These are phyloP conservation scores for Effrenium voratum DNA, from an alignment of 73 alveolate genomes.

Conservation along the genomic window DNA sequence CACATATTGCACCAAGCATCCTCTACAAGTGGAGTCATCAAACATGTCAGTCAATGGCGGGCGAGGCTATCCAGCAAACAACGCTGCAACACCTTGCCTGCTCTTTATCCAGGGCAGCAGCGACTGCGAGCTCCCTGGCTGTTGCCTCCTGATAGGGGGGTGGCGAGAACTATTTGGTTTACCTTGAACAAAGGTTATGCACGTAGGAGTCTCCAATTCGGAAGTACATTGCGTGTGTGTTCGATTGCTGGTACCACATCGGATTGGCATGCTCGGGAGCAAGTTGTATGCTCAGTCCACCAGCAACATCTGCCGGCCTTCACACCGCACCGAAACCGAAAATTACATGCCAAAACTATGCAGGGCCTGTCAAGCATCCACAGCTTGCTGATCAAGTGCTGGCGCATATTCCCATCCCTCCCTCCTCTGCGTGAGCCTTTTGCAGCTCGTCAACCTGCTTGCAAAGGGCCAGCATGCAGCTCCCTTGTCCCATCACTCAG, in stretches of 20 bases:
- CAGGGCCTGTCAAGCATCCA: neutral
- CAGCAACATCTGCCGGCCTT: neutral
- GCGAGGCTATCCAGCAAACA: neutral
- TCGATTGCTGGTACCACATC: too few species aligned
- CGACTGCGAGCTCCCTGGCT: neutral
- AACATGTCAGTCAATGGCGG: neutral
- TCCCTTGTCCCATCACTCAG: neutral
- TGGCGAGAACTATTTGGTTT: neutral
- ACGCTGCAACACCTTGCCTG: neutral
- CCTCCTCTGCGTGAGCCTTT: conserved; percentile 16
- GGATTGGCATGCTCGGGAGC: neutral
- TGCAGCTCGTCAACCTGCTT: conserved; percentile 22
- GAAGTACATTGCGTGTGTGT: too few species aligned
- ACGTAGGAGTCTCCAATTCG: neutral
- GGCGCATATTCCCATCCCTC: neutral
- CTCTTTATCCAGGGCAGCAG: conserved; percentile 14
- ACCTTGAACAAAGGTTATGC: too few species aligned
- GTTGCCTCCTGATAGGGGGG: conserved; percentile 4
- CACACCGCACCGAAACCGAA: too few species aligned
- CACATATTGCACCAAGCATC: neutral
- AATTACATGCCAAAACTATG: neutral
- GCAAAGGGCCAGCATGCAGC: too few species aligned
- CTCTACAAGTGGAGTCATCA: neutral
- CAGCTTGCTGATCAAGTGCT: neutral
- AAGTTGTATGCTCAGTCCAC: neutral